Evolutionary conservation across 2,329 filamentous ascomycete genomes (phyloP), one percentile per base, ranked within the genome.

Genomic region (Monascus ruber): DNA sequence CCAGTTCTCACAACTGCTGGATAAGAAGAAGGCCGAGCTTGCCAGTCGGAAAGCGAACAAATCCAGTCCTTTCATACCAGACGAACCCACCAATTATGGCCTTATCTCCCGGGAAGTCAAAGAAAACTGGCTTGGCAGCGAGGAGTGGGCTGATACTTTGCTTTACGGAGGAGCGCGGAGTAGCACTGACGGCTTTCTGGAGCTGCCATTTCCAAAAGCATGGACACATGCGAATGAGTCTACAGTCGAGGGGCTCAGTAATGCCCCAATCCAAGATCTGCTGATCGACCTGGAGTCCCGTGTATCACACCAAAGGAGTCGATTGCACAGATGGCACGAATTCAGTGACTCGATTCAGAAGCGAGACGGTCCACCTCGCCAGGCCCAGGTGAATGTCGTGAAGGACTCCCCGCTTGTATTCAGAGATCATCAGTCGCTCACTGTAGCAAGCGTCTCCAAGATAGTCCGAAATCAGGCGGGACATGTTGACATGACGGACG

Each of bases 81-180:
- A 69, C 31, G 56, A 63, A 3, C 68, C 64, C 34, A 48, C 59
- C 0, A 65, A 75, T 31, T 39, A 54, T 3, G 64, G 56, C 7
- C 40, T 11, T 6, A 35, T 60, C 24, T 43, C 58, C 48, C 49
- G 52, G n/a, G 54, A 85, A 41, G 72, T 79, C 49, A 74, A 73
- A 33, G 70, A 73, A 2, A 85, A 86, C 48, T 94, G 87, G 87
- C 70, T 83, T 9, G 87, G 85, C 2, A 77, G 81, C 51, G 75
- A 81, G 42, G 73, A 76, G 40, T 89, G 86, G 81, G 72, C 85
- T 50, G 74, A 85, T 35, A 70, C 76, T 2, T 64, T 94, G 17
- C 57, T 91, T 0, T 70, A 80, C 37, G 84, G 84, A 2, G 80
- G 85, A 34, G 66, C 69, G 17, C 66, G 66, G 5, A 62, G 69